Conservation (phyloP, 192 early-diverging fungal genomes). For the Coemansia asiatica region DNA sequence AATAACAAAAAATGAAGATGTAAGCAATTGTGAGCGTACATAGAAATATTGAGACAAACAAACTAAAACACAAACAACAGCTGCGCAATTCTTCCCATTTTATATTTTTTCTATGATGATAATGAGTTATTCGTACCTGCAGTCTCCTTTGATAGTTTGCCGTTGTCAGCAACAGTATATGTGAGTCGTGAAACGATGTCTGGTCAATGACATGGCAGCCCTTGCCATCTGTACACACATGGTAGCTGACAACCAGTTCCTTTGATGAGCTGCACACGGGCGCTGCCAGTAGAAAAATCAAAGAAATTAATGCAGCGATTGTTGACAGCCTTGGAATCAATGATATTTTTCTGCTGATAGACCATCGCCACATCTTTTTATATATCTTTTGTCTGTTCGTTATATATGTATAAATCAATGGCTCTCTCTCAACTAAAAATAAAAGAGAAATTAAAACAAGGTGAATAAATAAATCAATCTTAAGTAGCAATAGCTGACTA, state of each 20-base stretch:
- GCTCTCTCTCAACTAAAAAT: no score
- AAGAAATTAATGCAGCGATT: not conserved
- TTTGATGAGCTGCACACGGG: conserved; percentile 14
- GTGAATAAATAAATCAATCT: no score
- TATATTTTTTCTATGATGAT: not conserved
- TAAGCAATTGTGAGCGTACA: no score
- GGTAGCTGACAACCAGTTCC: conserved; percentile 51
- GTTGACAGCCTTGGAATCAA: not conserved
- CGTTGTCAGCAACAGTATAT: conserved; percentile 34
- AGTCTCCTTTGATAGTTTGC: conserved; percentile 24
- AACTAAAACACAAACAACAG: not conserved
- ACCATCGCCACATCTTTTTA: not conserved
- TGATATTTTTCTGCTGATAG: not conserved
- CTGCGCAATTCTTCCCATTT: not conserved
- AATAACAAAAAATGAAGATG: not conserved
- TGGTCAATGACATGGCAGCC: conserved; percentile 47
- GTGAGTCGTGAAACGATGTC: conserved; percentile 40
- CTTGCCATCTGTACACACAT: conserved; percentile 30
- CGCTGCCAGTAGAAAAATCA: conserved; percentile 7
- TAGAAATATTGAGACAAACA: no score
- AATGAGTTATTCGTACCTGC: conserved; percentile 27
- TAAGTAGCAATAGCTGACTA: no score
- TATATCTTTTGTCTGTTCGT: no score
- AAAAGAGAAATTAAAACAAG: no score
- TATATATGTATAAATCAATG: not conserved